phyloP scores from a whole-genome alignment of 2,329 filamentous ascomycete species.

The Lachnellula occidentalis region DNA sequence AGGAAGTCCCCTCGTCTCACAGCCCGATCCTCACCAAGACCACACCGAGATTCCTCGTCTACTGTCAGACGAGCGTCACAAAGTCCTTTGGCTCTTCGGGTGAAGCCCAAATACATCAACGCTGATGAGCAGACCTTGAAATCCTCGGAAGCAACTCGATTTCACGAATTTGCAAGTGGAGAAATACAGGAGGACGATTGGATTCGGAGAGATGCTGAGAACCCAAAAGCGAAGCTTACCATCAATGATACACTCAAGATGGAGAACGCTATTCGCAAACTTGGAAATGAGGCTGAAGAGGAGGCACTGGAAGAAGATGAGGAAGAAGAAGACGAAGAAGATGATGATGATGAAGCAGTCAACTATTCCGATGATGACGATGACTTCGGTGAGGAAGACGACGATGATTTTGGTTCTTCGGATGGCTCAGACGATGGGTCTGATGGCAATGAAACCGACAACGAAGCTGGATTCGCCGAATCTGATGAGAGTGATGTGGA shows the following conservation, averaged over 20 bases:
- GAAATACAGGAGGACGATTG: constrained; percentile 82
- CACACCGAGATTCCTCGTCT: constrained; percentile 23
- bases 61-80: constrained; percentile 33
- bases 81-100: constrained; percentile 35
- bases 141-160: constrained; percentile 52
- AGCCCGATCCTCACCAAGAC: constrained; percentile 5
- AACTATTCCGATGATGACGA: constrained; percentile 65
- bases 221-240: constrained; percentile 63
- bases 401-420: constrained; percentile 40
- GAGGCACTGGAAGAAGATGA: constrained; percentile 77
- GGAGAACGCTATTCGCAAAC: constrained; percentile 79
- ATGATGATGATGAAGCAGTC: constrained; percentile 42
- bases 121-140: constrained; percentile 27
- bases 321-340: constrained; percentile 41
- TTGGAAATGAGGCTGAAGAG: constrained; percentile 86
- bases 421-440: constrained; percentile 63
- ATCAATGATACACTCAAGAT: constrained; percentile 85
- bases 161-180: constrained; percentile 89
- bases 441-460: constrained; percentile 62
- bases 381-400: constrained; percentile 61
- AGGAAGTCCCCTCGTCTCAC: constrained; percentile 23
- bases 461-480: constrained; percentile 63
- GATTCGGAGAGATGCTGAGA: constrained; percentile 61
- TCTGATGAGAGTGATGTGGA: constrained; percentile 61
- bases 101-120: constrained; percentile 30